These are phyloP conservation scores for Boletus edulis DNA, from an alignment of 768 basidiomycete species.

Conservation along the genomic window DNA sequence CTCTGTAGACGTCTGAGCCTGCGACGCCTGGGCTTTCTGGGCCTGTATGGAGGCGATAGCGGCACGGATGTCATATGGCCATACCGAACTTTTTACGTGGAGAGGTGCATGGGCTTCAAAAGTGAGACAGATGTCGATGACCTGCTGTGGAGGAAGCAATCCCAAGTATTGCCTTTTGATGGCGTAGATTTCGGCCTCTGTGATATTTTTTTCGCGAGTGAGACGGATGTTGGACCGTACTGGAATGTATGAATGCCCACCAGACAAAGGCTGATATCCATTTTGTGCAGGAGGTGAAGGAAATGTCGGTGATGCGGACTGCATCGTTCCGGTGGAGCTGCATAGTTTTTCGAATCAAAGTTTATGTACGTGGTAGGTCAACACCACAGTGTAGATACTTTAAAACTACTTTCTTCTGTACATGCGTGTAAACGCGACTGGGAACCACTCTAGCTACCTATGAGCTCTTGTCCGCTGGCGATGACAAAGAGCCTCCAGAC, in stretches of 20 bases:
- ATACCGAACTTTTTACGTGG: constrained; percentile 63
- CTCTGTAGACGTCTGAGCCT: constrained; percentile 16
- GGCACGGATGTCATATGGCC: constrained; percentile 68
- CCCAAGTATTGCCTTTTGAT: constrained; percentile 73
- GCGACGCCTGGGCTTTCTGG: constrained; percentile 22
- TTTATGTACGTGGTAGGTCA: constrained; percentile 36
- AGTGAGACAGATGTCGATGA: constrained; percentile 76
- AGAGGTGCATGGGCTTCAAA: constrained; percentile 68
- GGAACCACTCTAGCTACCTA: background rate
- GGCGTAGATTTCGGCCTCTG: constrained; percentile 47
- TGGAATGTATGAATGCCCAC: constrained; percentile 28
- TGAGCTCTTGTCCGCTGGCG: constrained; percentile 2
- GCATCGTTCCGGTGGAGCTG: constrained; percentile 64
- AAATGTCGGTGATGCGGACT: constrained; percentile 42
- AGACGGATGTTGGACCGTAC: constrained; percentile 15
- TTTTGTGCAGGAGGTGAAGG: constrained; percentile 37
- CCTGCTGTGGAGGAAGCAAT: constrained; percentile 63
- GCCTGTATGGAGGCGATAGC: constrained; percentile 55
- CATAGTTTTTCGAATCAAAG: constrained; percentile 73
- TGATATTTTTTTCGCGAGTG: constrained; percentile 21
- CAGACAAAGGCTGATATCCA: constrained; percentile 35
- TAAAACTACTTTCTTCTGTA: constrained; percentile 3
- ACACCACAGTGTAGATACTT: background rate
- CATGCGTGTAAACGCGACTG: background rate
- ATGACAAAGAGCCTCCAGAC: background rate